Evolutionary conservation across 805 yeast species (phyloP), one percentile per base, ranked within the genome.

Genomic region (Kazachstania viticola): DNA sequence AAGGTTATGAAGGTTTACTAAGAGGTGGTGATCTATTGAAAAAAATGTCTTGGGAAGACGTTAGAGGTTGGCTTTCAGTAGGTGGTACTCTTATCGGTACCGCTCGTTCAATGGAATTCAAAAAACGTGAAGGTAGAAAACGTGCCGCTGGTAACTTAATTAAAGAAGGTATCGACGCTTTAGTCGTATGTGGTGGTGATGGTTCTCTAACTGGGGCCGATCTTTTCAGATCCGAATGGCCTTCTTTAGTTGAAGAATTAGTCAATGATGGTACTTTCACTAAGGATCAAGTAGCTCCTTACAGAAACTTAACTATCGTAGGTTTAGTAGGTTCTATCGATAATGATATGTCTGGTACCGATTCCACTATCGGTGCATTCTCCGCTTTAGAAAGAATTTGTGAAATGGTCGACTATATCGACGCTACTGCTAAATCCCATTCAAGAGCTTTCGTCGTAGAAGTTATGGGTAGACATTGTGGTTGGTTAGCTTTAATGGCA

Each of bases 391-490:
- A 80, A 43, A 68, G 98, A 54, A 91, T 91, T 46, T 80, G 94
- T 60, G 82, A 84, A 58, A 78, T 83, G 66, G 85, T 91, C 40
- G 97, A 91, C 60, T 88, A 84, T 63, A 91, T 91, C 45, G 96
- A 87, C 58, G 95, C 96, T 32, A 91, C 98, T 23, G 98, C 98
- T 13, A 74, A 81, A 44, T 88, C 97, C 3, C 98, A 91, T 58
- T 83, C 95, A 11, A 74, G 98, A 51, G 98, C 98, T 6, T 91
- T 91, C 56, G 95, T 91, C 27, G 81, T 91, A 37, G 98, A 91
- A 58, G 98, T 91, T 25, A 91, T 91, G 98, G 98, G 98, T 40
- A 75, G 98, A 54, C 96, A 91, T 58, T 91, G 98, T 67, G 98
- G 98, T 41, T 91, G 98, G 98, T 71, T 91, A 47, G 97, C 93